Evolutionary conservation across 1,284 basidiomycete genomes (phyloP).

Genomic region (Pseudozyma hubeiensis): DNA sequence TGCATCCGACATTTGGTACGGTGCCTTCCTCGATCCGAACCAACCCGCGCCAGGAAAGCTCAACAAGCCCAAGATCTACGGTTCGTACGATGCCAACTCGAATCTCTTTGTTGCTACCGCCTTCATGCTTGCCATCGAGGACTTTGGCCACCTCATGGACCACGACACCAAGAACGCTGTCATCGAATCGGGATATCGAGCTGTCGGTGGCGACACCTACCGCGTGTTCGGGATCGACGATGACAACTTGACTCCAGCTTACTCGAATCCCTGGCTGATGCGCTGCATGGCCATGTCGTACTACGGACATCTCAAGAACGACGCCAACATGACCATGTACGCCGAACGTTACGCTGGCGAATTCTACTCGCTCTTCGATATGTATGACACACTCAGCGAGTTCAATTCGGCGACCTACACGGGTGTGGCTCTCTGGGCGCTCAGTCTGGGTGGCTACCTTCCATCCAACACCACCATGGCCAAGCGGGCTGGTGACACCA

Average conservation of each 20-base stretch:
- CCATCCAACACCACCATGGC: conserved; percentile 39
- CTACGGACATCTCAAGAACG: conserved; percentile 39
- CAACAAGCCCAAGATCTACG: conserved; percentile 38
- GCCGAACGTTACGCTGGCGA: conserved; percentile 32
- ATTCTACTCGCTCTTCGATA: conserved; percentile 40
- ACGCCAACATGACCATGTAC: conserved; percentile 36
- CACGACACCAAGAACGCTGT: conserved; percentile 20
- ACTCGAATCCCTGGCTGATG: conserved; percentile 43
- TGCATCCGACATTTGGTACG: conserved; percentile 36
- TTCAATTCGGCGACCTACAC: conserved; percentile 42
- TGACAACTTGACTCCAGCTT: conserved; percentile 37
- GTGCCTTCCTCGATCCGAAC: conserved; percentile 34
- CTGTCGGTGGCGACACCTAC: conserved; percentile 38
- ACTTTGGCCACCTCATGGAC: conserved; percentile 33
- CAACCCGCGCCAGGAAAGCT: conserved; percentile 33
- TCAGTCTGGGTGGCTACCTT: conserved; percentile 33
- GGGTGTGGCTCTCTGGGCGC: conserved; percentile 41
- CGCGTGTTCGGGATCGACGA: conserved; percentile 33
- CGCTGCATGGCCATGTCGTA: conserved; percentile 43
- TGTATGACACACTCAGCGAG: conserved; percentile 40
- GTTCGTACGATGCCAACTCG: conserved; percentile 40
- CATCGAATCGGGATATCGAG: conserved; percentile 37
- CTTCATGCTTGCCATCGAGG: conserved; percentile 37
- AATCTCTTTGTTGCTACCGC: conserved; percentile 42
- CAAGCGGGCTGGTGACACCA: conserved; percentile 33